phyloP scores from a whole-genome alignment of 306 rosid species.

The Casuarina glauca region DNA sequence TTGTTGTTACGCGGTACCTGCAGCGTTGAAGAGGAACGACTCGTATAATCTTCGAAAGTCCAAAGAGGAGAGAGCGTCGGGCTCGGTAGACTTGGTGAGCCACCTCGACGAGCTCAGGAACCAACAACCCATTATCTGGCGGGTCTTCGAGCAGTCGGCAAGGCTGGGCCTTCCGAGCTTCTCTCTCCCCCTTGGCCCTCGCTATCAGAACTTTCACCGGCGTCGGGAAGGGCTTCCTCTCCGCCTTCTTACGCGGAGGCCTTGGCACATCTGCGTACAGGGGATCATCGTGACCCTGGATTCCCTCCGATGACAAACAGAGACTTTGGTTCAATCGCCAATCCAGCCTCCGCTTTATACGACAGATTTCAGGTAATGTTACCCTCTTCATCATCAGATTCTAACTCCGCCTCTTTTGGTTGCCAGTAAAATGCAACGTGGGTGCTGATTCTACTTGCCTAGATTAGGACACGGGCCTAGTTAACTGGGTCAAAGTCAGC shows the following conservation, averaged over 20 bases:
- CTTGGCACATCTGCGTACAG: slow-evolving; percentile 60
- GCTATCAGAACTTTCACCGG: slow-evolving; percentile 76
- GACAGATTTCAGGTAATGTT: slow-evolving; percentile 17
- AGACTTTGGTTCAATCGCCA: slow-evolving; percentile 20
- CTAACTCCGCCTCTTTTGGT: neutral
- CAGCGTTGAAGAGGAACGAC: slow-evolving; percentile 60
- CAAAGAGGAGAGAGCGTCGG: slow-evolving; percentile 42
- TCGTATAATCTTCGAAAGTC: slow-evolving; percentile 49
- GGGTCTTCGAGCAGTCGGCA: slow-evolving; percentile 59
- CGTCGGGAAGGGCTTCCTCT: slow-evolving; percentile 70
- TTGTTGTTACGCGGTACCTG: slow-evolving; percentile 35
- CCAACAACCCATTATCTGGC: slow-evolving; percentile 73
- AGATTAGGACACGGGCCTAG: neutral
- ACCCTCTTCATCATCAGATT: slow-evolving; percentile 33
- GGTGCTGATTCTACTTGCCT: neutral
- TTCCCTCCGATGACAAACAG: slow-evolving; percentile 34
- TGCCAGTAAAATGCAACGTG: neutral
- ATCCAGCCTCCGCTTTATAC: slow-evolving; percentile 27
- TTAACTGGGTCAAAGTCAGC: no score
- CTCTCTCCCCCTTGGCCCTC: slow-evolving; percentile 66
- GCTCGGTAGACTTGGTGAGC: slow-evolving; percentile 69
- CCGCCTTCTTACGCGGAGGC: slow-evolving; percentile 47
- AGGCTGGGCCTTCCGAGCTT: slow-evolving; percentile 59
- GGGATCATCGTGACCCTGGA: slow-evolving; percentile 21
- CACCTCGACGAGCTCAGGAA: slow-evolving; percentile 66